Evolutionary conservation across 257 asterid genomes (phyloP).

Genomic region (Solanum bulbocastanum): DNA sequence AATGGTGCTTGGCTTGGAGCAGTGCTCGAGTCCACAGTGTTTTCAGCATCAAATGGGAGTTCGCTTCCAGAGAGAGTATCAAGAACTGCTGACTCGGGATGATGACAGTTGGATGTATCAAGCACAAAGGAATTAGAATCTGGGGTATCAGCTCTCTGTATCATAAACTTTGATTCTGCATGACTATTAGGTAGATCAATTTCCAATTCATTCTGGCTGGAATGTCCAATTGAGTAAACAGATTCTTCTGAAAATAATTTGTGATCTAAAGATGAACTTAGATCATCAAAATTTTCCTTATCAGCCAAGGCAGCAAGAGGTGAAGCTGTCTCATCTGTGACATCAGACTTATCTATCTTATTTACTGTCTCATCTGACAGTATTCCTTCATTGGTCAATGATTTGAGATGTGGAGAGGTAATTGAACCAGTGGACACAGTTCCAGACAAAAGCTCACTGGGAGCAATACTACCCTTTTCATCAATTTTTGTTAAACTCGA

Average conservation of each 20-base stretch:
- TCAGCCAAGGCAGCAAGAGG: slow-evolving; percentile 12
- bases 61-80: slow-evolving; percentile 5
- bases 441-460: slow-evolving; percentile 14
- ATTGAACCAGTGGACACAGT: slow-evolving; percentile 10
- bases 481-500: slow-evolving; percentile 10
- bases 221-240: slow-evolving; percentile 16
- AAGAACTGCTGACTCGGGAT: slow-evolving; percentile 19
- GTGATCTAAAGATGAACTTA: slow-evolving; percentile 14
- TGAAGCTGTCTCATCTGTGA: slow-evolving; percentile 12
- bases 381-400: slow-evolving; percentile 15
- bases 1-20: slow-evolving; percentile 16
- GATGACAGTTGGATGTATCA: background rate
- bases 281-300: slow-evolving; percentile 7
- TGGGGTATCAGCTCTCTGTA: slow-evolving; percentile 13
- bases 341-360: slow-evolving; percentile 13
- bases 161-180: slow-evolving; percentile 6
- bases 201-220: slow-evolving; percentile 18
- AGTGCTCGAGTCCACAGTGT: slow-evolving; percentile 9
- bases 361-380: slow-evolving; percentile 13
- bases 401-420: slow-evolving; percentile 8
- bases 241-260: slow-evolving; percentile 17
- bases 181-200: slow-evolving; percentile 16
- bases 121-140: slow-evolving; percentile 6
- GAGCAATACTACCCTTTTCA: slow-evolving; percentile 11
- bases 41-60: slow-evolving; percentile 19